Percentiles rank a stretch among this genome's conserved stretches.
phyloP scores from a whole-genome alignment of 1,284 basidiomycete genomes.

The Inonotus obliquus region DNA sequence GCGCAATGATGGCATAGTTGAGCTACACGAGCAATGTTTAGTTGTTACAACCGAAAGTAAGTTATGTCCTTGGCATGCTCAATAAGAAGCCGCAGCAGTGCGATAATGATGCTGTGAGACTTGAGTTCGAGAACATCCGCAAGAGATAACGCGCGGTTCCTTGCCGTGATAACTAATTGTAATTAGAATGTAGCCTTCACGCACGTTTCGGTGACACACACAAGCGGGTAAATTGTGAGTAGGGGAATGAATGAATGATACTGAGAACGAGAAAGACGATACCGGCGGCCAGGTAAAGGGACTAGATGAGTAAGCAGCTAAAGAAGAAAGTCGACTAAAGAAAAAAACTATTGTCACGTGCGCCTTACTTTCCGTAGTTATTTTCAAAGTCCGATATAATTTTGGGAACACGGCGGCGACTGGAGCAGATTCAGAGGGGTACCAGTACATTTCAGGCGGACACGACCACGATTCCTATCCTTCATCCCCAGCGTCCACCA shows the following conservation, averaged over 20 bases:
- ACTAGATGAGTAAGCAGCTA: not conserved
- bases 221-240: not conserved
- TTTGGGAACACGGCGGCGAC: not conserved
- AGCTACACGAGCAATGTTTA: not conserved
- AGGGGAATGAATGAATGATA: not conserved
- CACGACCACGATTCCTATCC: not conserved
- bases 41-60: not conserved
- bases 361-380: not conserved
- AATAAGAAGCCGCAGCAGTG: not conserved
- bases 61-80: not conserved
- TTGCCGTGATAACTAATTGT: not conserved
- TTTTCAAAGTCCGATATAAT: conserved; percentile 4
- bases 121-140: not conserved
- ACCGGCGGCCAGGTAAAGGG: not conserved
- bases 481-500: not conserved
- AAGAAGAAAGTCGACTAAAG: not conserved
- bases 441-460: not conserved
- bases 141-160: not conserved
- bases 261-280: not conserved
- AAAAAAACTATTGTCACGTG: not conserved
- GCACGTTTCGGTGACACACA: not conserved
- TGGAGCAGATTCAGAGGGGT: not conserved
- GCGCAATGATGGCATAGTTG: not conserved
- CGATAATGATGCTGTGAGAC: not conserved
- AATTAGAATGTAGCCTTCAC: not conserved